Base-by-base conservation (phyloP, 2,329 filamentous ascomycete species). In the Chrysoporthe austroafricana region DNA sequence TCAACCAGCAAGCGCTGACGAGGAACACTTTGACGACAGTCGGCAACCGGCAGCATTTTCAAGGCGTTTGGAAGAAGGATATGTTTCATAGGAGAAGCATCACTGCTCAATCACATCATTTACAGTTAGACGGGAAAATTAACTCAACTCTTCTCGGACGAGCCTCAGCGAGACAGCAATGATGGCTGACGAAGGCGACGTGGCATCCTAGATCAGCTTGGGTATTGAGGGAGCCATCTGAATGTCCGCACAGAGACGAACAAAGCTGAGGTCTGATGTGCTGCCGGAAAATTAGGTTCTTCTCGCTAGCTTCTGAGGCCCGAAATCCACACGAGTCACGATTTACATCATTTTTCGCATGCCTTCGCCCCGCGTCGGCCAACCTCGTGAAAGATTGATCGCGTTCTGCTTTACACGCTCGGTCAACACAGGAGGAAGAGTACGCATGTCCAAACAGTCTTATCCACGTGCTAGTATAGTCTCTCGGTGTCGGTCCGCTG, bases 41-140 rank as follows among this genome's bases (percentile, higher is more conserved):
- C 26, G 44, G 34, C 26, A 13, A 59, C 18, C 14, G 46, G 42
- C 50, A 34, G 58, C 64, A 66, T 62, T 62, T 63, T 50, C 39
- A 48, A 34, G 64, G 64, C 58, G 64, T 66, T 62, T 16, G 57
- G 56, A 32, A 62, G 18, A 46, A 56, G 48, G 64, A 26, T 62
- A 39, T 26, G 52, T 16, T 26, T 39, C 36, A 52, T 48, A 34
- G 43, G 16, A 56, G 50, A 67, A 21, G 34, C 68, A 67, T 64
- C 68, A 63, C 62, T 66, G 59, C 68, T 69, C 62, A 64, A n/a
- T 48, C 39, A 21, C n/a, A 43, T 39, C 21, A 26, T 32, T n/a
- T 64, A 62, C 58, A 56, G 50, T 39, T 46, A 42, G 42, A 14
- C 42, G n/a, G 11, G 34, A 66, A 21, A 60, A 46, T 59, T 52